These are phyloP conservation scores for Pilaira anomala DNA, from an alignment of 192 early-diverging fungal species.

Conservation along the genomic window DNA sequence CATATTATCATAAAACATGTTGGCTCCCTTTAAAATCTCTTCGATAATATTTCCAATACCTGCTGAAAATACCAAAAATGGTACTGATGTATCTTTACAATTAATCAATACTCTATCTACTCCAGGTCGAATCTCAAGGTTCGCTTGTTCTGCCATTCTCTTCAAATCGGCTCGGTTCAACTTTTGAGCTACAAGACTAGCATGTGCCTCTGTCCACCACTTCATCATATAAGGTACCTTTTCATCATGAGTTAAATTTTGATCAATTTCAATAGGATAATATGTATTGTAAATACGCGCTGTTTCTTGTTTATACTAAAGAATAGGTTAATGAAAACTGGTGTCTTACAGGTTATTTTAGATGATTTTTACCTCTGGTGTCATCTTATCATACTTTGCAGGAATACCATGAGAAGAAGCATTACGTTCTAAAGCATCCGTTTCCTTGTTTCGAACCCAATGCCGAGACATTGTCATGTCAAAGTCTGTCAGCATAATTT, in stretches of 20 bases:
- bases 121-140: constrained; percentile 47
- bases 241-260: constrained; percentile 43
- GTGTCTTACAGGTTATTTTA: too few relatives aligned
- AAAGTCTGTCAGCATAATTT: constrained; percentile 46
- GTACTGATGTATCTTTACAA: constrained; percentile 38
- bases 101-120: constrained; percentile 39
- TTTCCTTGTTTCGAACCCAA: constrained; percentile 34
- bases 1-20: constrained; percentile 51
- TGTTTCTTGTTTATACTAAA: constrained; percentile 45
- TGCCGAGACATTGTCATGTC: constrained; percentile 70
- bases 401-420: constrained; percentile 46
- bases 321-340: constrained; percentile 9
- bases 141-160: constrained; percentile 48
- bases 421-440: constrained; percentile 38
- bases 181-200: constrained; percentile 46
- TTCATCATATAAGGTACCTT: constrained; percentile 67
- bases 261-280: constrained; percentile 69
- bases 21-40: constrained; percentile 42
- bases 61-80: constrained; percentile 71
- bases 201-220: constrained; percentile 70
- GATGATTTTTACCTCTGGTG: constrained; percentile 34
- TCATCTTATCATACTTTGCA: constrained; percentile 30
- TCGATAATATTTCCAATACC: constrained; percentile 67
- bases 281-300: constrained; percentile 57
- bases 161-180: constrained; percentile 46